phyloP scores from a whole-genome alignment of 2,329 filamentous ascomycete genomes.

The Paraconiothyrium brasiliense region DNA sequence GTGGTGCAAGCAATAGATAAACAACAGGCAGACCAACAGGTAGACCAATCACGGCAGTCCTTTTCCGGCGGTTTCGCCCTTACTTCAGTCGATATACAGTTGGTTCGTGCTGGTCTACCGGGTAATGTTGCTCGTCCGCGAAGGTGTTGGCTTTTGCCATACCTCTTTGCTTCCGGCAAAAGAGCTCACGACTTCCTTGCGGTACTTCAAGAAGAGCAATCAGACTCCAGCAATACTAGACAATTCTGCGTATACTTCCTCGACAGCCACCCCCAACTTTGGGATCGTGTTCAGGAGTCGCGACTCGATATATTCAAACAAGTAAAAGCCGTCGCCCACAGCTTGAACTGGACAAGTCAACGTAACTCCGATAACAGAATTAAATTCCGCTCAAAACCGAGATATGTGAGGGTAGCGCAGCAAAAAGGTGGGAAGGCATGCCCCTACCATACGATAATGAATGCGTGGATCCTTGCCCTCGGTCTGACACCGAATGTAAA shows the following conservation, averaged over 20 bases:
- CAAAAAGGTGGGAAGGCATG: conserved; percentile 18
- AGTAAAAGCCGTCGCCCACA: conserved; percentile 1
- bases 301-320: neutral
- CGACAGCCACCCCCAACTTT: conserved; percentile 6
- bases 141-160: conserved; percentile 17
- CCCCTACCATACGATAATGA: conserved; percentile 30
- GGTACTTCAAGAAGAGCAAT: conserved; percentile 20
- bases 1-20: conserved; percentile 16
- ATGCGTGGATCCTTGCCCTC: conserved; percentile 40
- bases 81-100: neutral
- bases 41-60: neutral
- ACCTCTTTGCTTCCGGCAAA: neutral
- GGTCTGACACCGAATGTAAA: conserved; percentile 24
- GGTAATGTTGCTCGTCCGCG: conserved; percentile 1
- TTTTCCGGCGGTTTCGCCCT: conserved; percentile 4
- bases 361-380: neutral
- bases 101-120: neutral
- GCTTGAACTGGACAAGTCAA: conserved; percentile 15
- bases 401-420: conserved; percentile 1
- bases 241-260: conserved; percentile 21
- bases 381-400: neutral
- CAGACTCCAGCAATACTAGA: neutral
- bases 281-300: neutral
- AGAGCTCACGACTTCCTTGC: conserved; percentile 18
- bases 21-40: neutral